phyloP scores from a whole-genome alignment of 306 rosid genomes.

The Malus sylvestris region DNA sequence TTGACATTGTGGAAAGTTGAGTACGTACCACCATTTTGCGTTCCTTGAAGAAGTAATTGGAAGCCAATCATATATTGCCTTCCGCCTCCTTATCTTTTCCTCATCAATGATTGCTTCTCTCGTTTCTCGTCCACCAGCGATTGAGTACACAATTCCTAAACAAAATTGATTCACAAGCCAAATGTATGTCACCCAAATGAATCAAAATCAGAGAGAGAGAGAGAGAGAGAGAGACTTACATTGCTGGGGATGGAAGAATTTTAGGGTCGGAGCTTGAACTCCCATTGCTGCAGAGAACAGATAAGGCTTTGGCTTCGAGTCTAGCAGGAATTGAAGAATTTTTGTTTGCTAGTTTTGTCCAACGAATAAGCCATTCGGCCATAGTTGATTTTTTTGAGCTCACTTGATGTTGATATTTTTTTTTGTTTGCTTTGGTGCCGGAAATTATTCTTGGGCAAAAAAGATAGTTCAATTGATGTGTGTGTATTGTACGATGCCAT shows the following conservation, averaged over 20 bases:
- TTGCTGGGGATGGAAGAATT: background rate
- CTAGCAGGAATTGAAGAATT: too few species aligned
- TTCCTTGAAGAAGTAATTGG: slow-evolving; percentile 70
- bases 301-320: background rate
- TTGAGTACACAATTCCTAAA: background rate
- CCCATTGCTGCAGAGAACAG: background rate
- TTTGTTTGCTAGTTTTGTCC: background rate
- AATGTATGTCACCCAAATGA: background rate
- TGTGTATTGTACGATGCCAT: too few species aligned
- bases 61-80: slow-evolving; percentile 63
- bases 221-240: slow-evolving; percentile 21
- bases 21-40: slow-evolving; percentile 92
- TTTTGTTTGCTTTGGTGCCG: background rate
- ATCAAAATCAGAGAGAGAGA: background rate
- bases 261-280: background rate
- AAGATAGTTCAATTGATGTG: too few species aligned
- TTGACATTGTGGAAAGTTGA: slow-evolving; percentile 80
- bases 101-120: background rate
- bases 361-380: background rate
- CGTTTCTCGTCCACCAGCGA: slow-evolving; percentile 1
- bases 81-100: slow-evolving; percentile 25
- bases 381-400: background rate
- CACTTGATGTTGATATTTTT: too few species aligned
- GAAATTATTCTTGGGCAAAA: too few species aligned
- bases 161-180: background rate